Evolutionary conservation across 768 basidiomycete species (phyloP).

Genomic region (Agaricus blazei): DNA sequence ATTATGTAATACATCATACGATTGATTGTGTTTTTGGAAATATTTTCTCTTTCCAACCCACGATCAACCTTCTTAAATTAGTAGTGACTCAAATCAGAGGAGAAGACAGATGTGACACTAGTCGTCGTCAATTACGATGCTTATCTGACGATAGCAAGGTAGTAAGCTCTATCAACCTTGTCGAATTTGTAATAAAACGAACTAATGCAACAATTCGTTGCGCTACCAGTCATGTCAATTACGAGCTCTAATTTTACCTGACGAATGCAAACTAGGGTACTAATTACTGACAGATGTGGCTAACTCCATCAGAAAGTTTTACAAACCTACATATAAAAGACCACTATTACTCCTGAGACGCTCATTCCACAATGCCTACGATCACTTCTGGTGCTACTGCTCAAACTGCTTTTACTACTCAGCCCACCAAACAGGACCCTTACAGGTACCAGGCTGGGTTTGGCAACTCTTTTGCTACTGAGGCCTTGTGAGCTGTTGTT

Average conservation of each 20-base stretch:
- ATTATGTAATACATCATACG: too few relatives aligned
- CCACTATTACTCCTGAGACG: background rate
- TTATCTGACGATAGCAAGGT: too few relatives aligned
- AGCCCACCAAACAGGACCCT: slow-evolving; percentile 39
- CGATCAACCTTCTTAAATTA: too few relatives aligned
- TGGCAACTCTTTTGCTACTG: slow-evolving; percentile 51
- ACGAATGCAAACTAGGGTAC: background rate
- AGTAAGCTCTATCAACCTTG: too few relatives aligned
- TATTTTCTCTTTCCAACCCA: too few relatives aligned
- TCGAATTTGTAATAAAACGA: too few relatives aligned
- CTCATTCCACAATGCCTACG: slow-evolving; percentile 17
- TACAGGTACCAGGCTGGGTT: slow-evolving; percentile 57
- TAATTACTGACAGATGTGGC: background rate
- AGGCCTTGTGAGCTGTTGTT: slow-evolving; percentile 40
- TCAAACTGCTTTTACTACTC: slow-evolving; percentile 29
- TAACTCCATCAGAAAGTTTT: too few relatives aligned
- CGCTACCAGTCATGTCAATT: background rate
- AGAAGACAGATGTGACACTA: too few relatives aligned
- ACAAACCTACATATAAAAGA: background rate
- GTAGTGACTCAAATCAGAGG: too few relatives aligned
- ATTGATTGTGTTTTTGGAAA: too few relatives aligned
- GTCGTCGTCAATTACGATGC: too few relatives aligned
- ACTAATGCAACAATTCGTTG: background rate
- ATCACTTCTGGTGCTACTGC: slow-evolving; percentile 34
- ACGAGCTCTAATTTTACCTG: background rate